These are phyloP conservation scores for Myxozyma mucilagina DNA, from an alignment of 805 yeast genomes.

Conservation along the genomic window DNA sequence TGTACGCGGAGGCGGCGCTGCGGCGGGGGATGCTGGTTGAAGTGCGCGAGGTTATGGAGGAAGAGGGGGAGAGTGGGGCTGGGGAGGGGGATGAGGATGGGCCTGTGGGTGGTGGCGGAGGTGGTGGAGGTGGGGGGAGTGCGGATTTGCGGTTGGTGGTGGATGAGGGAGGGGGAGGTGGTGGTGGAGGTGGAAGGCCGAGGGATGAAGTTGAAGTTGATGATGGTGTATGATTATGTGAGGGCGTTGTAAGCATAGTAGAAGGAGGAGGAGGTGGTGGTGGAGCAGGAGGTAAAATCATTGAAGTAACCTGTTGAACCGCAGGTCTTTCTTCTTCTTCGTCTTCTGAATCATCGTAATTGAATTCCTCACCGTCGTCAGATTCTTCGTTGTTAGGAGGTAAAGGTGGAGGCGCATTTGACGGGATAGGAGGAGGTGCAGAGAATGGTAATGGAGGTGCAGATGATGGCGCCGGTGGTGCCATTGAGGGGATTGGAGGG, in stretches of 20 bases:
- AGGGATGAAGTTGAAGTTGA: not conserved
- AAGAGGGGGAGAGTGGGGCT: conserved; percentile 11
- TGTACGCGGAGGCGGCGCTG: conserved; percentile 24
- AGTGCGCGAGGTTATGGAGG: conserved; percentile 7
- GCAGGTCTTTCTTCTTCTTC: conserved; percentile 5
- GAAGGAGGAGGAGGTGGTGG: conserved; percentile 44
- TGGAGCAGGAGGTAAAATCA: conserved; percentile 31
- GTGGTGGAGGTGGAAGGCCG: conserved; percentile 35
- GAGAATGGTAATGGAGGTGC: conserved; percentile 27
- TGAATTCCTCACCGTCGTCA: conserved; percentile 6
- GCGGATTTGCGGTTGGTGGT: conserved; percentile 3
- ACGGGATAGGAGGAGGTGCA: no score
- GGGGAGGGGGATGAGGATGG: conserved; percentile 12
- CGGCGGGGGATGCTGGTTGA: no score
- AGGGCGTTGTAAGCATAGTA: conserved; percentile 28
- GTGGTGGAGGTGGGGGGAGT: conserved; percentile 4
- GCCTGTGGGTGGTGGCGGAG: conserved; percentile 35
- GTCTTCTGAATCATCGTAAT: conserved; percentile 1
- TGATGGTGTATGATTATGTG: not conserved
- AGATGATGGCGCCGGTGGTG: conserved; percentile 1
- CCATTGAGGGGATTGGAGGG: conserved; percentile 9
- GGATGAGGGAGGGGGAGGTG: conserved; percentile 38
- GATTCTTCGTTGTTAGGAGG: conserved; percentile 25
- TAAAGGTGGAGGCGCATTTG: conserved; percentile 22
- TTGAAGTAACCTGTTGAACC: conserved; percentile 2